phyloP scores from a whole-genome alignment of 441 rosid genomes.

The Melastoma candidum region DNA sequence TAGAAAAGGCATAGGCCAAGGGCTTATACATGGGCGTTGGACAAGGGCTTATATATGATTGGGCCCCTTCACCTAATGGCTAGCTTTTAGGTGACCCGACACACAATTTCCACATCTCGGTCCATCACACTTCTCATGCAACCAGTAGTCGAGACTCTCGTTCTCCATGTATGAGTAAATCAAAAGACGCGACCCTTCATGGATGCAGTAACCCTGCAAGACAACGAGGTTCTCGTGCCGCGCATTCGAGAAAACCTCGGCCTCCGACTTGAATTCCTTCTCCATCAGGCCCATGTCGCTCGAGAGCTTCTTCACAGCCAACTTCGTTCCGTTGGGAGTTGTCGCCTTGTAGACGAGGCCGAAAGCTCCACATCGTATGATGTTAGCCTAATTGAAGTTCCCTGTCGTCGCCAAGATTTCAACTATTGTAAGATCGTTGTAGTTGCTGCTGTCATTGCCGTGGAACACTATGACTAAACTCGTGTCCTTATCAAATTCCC shows the following conservation, averaged over 20 bases:
- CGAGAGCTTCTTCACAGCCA: neutral
- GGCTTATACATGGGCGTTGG: too few relatives aligned
- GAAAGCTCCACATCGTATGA: slow-evolving; percentile 2
- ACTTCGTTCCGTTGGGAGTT: neutral
- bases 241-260: neutral
- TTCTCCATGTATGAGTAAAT: neutral
- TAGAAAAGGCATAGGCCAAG: too few relatives aligned
- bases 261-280: neutral
- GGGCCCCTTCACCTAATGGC: too few relatives aligned
- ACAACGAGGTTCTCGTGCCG: neutral
- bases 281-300: neutral
- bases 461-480: slow-evolving; percentile 55
- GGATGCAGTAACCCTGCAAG: neutral
- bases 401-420: neutral
- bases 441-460: slow-evolving; percentile 16
- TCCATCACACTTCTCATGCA: neutral
- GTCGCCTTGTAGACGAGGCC: neutral
- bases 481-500: slow-evolving; percentile 40
- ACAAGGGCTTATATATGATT: too few relatives aligned
- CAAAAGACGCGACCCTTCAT: neutral
- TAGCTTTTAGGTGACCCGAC: too few relatives aligned
- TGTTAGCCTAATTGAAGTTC: neutral
- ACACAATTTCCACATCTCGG: too few relatives aligned
- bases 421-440: neutral
- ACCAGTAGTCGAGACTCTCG: neutral